These are phyloP conservation scores for Aspergillus brasiliensis DNA, from an alignment of 2,329 filamentous ascomycete genomes.

Conservation along the genomic window DNA sequence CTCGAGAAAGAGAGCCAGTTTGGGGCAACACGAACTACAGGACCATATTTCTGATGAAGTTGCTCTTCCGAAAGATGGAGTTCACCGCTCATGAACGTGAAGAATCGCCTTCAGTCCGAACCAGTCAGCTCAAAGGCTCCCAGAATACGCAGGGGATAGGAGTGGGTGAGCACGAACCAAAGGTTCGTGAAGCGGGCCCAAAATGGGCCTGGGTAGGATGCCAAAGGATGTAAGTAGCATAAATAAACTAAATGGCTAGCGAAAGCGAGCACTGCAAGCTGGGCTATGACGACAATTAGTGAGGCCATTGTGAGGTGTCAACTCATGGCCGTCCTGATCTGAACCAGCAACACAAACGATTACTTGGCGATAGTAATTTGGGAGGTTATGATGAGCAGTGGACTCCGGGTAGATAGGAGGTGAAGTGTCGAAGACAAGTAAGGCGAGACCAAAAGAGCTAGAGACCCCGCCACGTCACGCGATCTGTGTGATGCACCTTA, in stretches of 20 bases:
- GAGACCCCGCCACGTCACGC: not conserved
- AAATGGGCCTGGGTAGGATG: constrained; percentile 66
- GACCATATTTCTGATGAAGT: constrained; percentile 20
- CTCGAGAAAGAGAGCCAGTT: constrained; percentile 23
- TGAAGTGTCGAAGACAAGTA: not conserved
- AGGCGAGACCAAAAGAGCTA: not conserved
- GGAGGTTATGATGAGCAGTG: not conserved
- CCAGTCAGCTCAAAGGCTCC: not conserved
- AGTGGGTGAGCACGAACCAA: constrained; percentile 12
- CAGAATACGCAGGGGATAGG: not conserved
- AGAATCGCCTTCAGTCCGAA: constrained; percentile 13
- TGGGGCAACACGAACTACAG: constrained; percentile 20
- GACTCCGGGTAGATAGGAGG: not conserved
- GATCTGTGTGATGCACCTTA: not conserved
- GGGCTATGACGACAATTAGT: not conserved
- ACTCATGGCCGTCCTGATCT: no score
- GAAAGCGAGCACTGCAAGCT: not conserved
- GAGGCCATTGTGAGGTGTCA: not conserved
- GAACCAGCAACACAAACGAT: no score
- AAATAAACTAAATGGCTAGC: constrained; percentile 14
- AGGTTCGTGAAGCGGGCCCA: constrained; percentile 45
- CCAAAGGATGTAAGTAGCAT: constrained; percentile 56
- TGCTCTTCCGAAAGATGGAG: constrained; percentile 18
- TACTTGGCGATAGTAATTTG: no score
- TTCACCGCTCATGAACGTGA: constrained; percentile 15